phyloP scores from a whole-genome alignment of 441 rosid genomes.

The Pelargonium citronellum region DNA sequence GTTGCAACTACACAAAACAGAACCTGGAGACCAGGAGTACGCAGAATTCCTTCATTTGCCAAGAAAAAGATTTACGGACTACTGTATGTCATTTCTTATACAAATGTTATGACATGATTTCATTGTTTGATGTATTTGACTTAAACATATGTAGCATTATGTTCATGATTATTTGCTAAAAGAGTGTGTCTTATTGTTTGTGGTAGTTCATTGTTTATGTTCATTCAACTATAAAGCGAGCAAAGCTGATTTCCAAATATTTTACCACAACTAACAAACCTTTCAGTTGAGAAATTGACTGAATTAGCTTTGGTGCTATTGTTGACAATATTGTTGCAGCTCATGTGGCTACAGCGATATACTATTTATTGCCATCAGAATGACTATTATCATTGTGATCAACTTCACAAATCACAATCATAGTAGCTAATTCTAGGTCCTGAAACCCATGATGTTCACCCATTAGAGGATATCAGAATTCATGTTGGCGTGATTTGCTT shows the following conservation, averaged over 20 bases:
- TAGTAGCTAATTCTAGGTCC: neutral
- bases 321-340: too few relatives aligned
- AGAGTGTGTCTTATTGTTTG: neutral
- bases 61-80: slow-evolving; percentile 67
- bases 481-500: neutral
- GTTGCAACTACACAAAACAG: slow-evolving; percentile 88
- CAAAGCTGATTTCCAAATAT: neutral
- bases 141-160: too few relatives aligned
- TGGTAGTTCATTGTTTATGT: neutral
- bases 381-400: neutral
- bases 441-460: neutral
- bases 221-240: neutral
- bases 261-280: too few relatives aligned
- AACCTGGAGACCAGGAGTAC: slow-evolving; percentile 62
- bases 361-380: neutral
- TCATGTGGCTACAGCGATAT: neutral
- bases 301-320: too few relatives aligned
- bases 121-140: too few relatives aligned
- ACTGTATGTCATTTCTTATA: slow-evolving; percentile 39
- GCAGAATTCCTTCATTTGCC: slow-evolving; percentile 96
- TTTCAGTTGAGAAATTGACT: too few relatives aligned
- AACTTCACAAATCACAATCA: neutral
- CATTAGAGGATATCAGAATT: neutral
- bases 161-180: neutral
- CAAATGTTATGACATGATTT: too few relatives aligned